Evolutionary conservation across 495 filamentous ascomycete species (phyloP), one percentile per base, ranked within the genome.

Genomic region (Aspergillus heteromorphus): DNA sequence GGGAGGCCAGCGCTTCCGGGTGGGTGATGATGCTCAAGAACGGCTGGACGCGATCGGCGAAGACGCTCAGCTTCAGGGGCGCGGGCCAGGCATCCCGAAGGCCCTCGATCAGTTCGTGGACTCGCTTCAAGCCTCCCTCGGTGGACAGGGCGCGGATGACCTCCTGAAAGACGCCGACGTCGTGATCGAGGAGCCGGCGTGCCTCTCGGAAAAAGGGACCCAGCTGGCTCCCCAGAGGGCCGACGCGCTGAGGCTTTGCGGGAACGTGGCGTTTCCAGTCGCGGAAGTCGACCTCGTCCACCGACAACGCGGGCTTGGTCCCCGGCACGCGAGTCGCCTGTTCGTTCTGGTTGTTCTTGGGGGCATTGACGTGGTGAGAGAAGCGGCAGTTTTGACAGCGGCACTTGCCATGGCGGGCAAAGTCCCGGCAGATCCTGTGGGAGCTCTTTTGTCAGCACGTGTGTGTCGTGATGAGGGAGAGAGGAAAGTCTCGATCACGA

Each of bases 11-110:
- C 6, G 86, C 73, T 19, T 79, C 68, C 2, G 71, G 68, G 59
- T 82, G 69, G 16, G 80, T 71, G 42, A 87, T 70, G 16, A 69
- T 73, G 48, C 66, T 61, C 36, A 83, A 65, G 54, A 86, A 83
- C 5, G 80, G 77, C 27, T 83, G 61, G 6, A 77, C 64, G 59
- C 69, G 59, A 16, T 59, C 64, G 41, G 38, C 55, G 58, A 75
- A 75, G n/a, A 69, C 43, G 48, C 31, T 18, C 25, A 56, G 38
- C 40, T 61, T 70, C 36, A 56, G 55, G 49, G 53, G 38, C 19
- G 23, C 13, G 19, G 67, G 41, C 13, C 70, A 58, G 4, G 34
- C 13, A 18, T 53, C 36, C 23, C 61, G 66, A 8, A 67, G 56
- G 9, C 52, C 57, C 41, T 69, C 31, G 4, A 70, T 51, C 21